Conservation (phyloP, 2,329 filamentous ascomycete species). For the Nemania sp. region DNA sequence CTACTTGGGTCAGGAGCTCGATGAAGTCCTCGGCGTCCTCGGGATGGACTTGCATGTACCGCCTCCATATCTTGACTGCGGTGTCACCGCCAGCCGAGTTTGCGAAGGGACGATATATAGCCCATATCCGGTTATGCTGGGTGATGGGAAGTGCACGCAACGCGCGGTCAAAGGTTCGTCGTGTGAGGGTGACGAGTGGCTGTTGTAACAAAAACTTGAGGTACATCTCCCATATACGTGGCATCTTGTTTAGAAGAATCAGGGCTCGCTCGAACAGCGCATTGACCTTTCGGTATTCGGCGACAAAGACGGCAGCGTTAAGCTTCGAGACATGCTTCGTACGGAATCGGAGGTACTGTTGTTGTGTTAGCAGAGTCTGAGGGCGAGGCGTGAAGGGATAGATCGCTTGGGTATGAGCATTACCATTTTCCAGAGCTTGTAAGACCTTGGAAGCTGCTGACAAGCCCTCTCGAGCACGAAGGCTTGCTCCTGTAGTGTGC, state of each 20-base stretch:
- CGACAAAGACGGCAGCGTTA: conserved; percentile 82
- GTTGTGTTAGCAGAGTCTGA: conserved; percentile 34
- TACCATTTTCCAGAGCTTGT: conserved; percentile 98
- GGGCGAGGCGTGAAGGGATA: conserved; percentile 19
- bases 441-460: conserved; percentile 88
- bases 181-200: conserved; percentile 87
- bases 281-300: conserved; percentile 94
- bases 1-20: conserved; percentile 83
- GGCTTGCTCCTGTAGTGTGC: conserved; percentile 85
- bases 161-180: conserved; percentile 91
- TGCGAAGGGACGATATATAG: conserved; percentile 88
- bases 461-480: conserved; percentile 91
- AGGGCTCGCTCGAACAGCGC: conserved; percentile 92
- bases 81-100: conserved; percentile 91
- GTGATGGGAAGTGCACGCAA: conserved; percentile 91
- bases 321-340: conserved; percentile 83
- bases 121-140: conserved; percentile 96
- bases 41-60: conserved; percentile 97
- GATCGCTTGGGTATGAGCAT: conserved; percentile 40
- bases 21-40: conserved; percentile 97
- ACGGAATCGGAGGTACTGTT: conserved; percentile 85
- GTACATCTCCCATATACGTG: conserved; percentile 98
- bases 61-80: conserved; percentile 90
- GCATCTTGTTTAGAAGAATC: conserved; percentile 98
- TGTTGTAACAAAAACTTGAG: conserved; percentile 90